phyloP scores from a whole-genome alignment of 345 rosid genomes.

The Eucalyptus curtisii region DNA sequence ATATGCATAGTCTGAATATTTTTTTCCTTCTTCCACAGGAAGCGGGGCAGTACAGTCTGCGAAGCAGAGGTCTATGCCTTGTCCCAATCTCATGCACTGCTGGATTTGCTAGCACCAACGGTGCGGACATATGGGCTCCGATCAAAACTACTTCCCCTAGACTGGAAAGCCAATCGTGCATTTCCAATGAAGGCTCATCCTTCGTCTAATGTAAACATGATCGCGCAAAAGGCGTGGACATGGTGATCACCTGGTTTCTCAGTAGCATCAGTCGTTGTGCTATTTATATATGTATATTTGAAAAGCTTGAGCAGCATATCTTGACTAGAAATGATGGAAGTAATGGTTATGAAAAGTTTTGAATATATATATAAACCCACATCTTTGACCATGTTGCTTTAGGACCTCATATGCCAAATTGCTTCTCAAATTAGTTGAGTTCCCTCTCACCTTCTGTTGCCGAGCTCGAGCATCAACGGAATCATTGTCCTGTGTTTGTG shows the following conservation, averaged over 20 bases:
- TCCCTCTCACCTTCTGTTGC: background rate
- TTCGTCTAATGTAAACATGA: background rate
- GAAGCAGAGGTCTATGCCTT: conserved; percentile 75
- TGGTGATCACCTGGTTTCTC: background rate
- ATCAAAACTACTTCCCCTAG: conserved; percentile 66
- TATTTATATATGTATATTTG: background rate
- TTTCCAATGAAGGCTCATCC: conserved; percentile 5
- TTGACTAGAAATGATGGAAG: background rate
- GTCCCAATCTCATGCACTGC: conserved; percentile 64
- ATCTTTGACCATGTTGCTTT: background rate
- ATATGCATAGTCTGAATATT: background rate
- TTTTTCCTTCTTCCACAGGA: conserved; percentile 18
- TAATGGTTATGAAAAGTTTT: background rate
- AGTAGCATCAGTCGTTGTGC: background rate
- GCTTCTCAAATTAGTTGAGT: background rate
- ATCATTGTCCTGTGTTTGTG: background rate
- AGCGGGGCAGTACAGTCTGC: conserved; percentile 39
- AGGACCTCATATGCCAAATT: background rate
- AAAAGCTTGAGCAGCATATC: background rate
- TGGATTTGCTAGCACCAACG: conserved; percentile 79
- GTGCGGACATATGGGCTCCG: conserved; percentile 98
- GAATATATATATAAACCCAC: background rate
- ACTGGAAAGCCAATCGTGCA: conserved; percentile 17
- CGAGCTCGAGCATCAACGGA: background rate
- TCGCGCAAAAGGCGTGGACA: background rate